phyloP scores from a whole-genome alignment of 352 stramenopile genomes.

The Globisporangium ultimum region DNA sequence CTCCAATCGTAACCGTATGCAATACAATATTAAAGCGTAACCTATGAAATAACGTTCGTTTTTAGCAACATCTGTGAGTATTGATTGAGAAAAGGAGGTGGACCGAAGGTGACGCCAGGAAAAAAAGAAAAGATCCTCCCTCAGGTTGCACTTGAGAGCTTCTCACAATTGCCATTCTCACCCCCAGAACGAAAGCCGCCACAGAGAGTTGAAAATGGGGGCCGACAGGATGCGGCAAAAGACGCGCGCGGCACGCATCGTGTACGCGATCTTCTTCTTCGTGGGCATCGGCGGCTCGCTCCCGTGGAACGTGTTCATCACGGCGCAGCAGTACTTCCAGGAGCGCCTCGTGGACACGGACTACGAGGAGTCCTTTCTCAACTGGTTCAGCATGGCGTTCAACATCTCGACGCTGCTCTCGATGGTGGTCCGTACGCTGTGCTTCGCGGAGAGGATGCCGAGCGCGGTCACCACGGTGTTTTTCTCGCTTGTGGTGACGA shows the following conservation, averaged over 20 bases:
- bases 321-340: constrained; percentile 76
- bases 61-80: background rate
- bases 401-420: constrained; percentile 76
- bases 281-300: constrained; percentile 72
- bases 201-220: background rate
- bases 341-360: constrained; percentile 49
- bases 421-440: constrained; percentile 68
- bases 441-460: constrained; percentile 59
- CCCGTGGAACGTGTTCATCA: constrained; percentile 88
- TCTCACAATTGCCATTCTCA: background rate
- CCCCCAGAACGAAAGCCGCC: constrained; percentile 1
- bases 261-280: constrained; percentile 78
- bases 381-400: constrained; percentile 85
- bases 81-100: background rate
- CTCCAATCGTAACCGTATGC: too few relatives aligned
- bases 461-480: constrained; percentile 59
- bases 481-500: constrained; percentile 61
- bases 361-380: constrained; percentile 80
- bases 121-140: background rate
- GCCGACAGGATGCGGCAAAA: constrained; percentile 3
- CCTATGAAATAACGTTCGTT: background rate
- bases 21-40: background rate
- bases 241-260: constrained; percentile 28
- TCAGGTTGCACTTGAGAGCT: background rate
- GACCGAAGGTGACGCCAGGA: background rate